Evolutionary conservation across 2,329 filamentous ascomycete species (phyloP).

Genomic region (Nannizzia gypsea): DNA sequence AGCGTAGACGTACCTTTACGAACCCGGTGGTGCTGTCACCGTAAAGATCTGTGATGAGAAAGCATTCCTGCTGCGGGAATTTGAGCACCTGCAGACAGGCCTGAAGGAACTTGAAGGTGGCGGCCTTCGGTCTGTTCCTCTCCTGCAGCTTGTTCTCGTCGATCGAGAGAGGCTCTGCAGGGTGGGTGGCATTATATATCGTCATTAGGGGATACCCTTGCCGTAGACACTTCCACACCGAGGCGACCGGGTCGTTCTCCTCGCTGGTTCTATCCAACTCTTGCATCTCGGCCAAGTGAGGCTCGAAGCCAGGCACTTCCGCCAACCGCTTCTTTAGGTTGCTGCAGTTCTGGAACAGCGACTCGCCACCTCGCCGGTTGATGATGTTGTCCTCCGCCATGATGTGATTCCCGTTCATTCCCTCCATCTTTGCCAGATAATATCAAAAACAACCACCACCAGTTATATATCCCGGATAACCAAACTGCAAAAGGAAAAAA

Average conservation of each 20-base stretch:
- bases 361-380: conserved; percentile 91
- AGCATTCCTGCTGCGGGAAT: conserved; percentile 70
- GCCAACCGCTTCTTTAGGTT: conserved; percentile 68
- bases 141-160: conserved; percentile 53
- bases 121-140: conserved; percentile 69
- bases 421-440: conserved; percentile 21
- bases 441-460: background rate
- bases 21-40: conserved; percentile 94
- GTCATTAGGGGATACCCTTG: conserved; percentile 72
- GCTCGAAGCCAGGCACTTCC: conserved; percentile 72
- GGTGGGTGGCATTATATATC: conserved; percentile 77
- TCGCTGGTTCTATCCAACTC: conserved; percentile 52
- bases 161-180: conserved; percentile 54
- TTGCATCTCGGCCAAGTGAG: conserved; percentile 59
- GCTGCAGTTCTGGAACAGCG: conserved; percentile 90
- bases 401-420: conserved; percentile 26
- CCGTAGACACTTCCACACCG: conserved; percentile 78
- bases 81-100: conserved; percentile 74
- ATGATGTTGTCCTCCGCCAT: conserved; percentile 85
- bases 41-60: conserved; percentile 83
- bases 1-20: conserved; percentile 55
- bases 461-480: background rate
- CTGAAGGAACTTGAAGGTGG: conserved; percentile 84
- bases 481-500: background rate
- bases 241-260: conserved; percentile 69